phyloP scores from a whole-genome alignment of 768 basidiomycete genomes.

The Naganishia antarctica region DNA sequence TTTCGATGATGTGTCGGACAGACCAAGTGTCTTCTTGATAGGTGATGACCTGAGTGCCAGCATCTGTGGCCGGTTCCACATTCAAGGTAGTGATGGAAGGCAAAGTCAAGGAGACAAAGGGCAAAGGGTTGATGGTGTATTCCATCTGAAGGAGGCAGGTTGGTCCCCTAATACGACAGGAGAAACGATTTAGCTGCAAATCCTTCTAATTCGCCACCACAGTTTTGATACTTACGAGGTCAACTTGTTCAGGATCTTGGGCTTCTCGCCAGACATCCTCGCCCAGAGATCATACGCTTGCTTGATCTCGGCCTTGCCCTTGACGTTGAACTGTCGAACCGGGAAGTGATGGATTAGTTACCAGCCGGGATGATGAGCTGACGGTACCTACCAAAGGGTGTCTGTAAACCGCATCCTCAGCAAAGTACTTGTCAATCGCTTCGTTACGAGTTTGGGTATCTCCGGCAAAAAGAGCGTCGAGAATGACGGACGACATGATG shows the following conservation, averaged over 20 bases:
- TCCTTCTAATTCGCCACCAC: background rate
- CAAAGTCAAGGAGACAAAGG: slow-evolving; percentile 15
- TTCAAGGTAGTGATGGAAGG: slow-evolving; percentile 11
- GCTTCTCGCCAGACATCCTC: background rate
- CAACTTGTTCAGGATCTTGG: slow-evolving; percentile 15
- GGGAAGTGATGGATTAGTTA: background rate
- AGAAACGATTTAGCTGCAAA: background rate
- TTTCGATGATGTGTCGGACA: slow-evolving; percentile 15
- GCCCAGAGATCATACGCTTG: slow-evolving; percentile 22
- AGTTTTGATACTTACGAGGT: background rate
- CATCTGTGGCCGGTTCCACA: slow-evolving; percentile 20
- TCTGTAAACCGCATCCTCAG: slow-evolving; percentile 14
- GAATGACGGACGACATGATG: slow-evolving; percentile 4
- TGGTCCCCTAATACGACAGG: background rate
- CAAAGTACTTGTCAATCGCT: slow-evolving; percentile 16
- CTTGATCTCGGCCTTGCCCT: slow-evolving; percentile 20
- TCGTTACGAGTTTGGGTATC: slow-evolving; percentile 2
- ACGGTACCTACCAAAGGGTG: slow-evolving; percentile 10
- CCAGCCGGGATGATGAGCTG: background rate
- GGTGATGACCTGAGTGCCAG: slow-evolving; percentile 10
- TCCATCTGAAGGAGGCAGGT: slow-evolving; percentile 19
- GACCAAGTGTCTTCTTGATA: slow-evolving; percentile 22
- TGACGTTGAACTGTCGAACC: slow-evolving; percentile 6
- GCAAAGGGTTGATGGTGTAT: slow-evolving; percentile 14
- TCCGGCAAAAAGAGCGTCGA: slow-evolving; percentile 7